Base-by-base conservation (phyloP, 2,329 filamentous ascomycete genomes). In the Dryadomyces sulphureus region DNA sequence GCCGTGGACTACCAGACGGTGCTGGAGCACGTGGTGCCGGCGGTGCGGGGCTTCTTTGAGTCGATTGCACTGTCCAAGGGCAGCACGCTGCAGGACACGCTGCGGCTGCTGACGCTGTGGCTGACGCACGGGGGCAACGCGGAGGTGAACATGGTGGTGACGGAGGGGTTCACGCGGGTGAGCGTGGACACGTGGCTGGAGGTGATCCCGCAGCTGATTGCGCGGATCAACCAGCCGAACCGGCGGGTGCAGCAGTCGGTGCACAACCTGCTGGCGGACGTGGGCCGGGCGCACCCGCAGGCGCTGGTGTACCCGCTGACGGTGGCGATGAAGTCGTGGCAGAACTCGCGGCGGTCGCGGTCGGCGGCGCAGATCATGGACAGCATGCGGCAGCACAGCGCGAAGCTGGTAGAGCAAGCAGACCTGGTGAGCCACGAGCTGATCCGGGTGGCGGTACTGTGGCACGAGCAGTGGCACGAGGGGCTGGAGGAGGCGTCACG, bases 401-500 rank as follows among this genome's bases (percentile, higher is more conserved):
- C 87, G 19, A 83, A 79, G 55, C 74, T 99, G 32, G 92, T 98
- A 8, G 86, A 95, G 53, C 92, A 99, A 63, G 92, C 92, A 32
- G 90, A 94, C 59, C 73, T 89, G 41, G 89, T 99, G 54, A 96
- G 90, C 60, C 84, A 92, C 57, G 93, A 99, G 61, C 77, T 99
- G 47, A 96, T 99, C 58, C 81, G 92, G 44, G 93, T 98, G 49
- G 92, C 92, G 16, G 90, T 98, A 2, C 65, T 98, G 21, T 98
- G 93, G 93, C 92, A 99, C 59, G 92, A 99, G 58, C 84, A 94
- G 53, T 99, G 92, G 92, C 92, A 98, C 54, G 93, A 99, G 63
- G 93, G 85, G 24, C 72, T 99, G 16, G 92, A 98, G 63, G 93
- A 99, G 66, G 93, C 92, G 1, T 95, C 88, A 27, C 78, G 92